Evolutionary conservation across 1,284 basidiomycete genomes (phyloP).

Genomic region (Meripilus lineatus): DNA sequence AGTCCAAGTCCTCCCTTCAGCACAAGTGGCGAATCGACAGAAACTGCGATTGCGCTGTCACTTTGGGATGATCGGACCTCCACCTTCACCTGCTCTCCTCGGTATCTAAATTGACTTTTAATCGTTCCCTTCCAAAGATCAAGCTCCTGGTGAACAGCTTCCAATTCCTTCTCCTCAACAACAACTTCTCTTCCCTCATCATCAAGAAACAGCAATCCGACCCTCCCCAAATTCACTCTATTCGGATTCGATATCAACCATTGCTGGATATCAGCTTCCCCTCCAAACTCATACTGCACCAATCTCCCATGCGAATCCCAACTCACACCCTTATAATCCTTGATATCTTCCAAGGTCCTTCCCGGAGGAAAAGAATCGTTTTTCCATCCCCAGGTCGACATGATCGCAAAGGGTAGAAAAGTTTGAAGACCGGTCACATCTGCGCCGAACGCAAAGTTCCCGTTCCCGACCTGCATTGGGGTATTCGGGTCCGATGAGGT

Average conservation of each 20-base stretch:
- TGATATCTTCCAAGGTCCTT: slow-evolving; percentile 38
- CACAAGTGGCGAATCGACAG: slow-evolving; percentile 38
- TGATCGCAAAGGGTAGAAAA: slow-evolving; percentile 48
- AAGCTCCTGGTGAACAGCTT: slow-evolving; percentile 35
- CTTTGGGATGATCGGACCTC: slow-evolving; percentile 37
- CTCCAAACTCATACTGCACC: slow-evolving; percentile 52
- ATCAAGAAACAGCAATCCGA: slow-evolving; percentile 42
- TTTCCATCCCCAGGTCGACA: slow-evolving; percentile 62
- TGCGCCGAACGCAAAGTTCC: slow-evolving; percentile 56
- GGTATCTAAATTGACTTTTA: slow-evolving; percentile 39
- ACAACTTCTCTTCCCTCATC: slow-evolving; percentile 24
- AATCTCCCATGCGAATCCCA: slow-evolving; percentile 46
- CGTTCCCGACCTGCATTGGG: slow-evolving; percentile 58
- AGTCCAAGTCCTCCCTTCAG: slow-evolving; percentile 36
- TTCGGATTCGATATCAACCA: slow-evolving; percentile 59
- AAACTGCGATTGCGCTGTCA: slow-evolving; percentile 37
- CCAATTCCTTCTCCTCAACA: slow-evolving; percentile 37
- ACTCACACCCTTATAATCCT: slow-evolving; percentile 43
- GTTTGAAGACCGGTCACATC: slow-evolving; percentile 58
- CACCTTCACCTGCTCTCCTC: slow-evolving; percentile 33
- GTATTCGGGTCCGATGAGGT: slow-evolving; percentile 42
- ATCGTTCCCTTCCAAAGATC: slow-evolving; percentile 54
- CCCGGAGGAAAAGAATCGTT: slow-evolving; percentile 49
- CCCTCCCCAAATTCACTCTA: slow-evolving; percentile 47
- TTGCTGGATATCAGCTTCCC: slow-evolving; percentile 40